A percentile compares a stretch with the other conserved stretches of the same genome.
phyloP scores from a whole-genome alignment of 495 filamentous ascomycete species.

The Penicillium malachiteum region DNA sequence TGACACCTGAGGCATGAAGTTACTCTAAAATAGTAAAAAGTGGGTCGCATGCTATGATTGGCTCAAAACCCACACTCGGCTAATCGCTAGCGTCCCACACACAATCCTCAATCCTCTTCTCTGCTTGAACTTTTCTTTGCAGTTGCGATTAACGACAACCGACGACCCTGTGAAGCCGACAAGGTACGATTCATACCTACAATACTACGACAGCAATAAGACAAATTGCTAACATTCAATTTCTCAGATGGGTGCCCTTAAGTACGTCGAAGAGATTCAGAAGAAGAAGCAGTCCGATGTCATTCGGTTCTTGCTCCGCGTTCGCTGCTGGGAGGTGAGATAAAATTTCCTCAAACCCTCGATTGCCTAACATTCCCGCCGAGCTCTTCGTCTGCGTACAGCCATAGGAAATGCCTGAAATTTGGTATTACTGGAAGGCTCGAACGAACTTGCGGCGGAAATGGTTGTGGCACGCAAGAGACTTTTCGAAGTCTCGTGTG shows the following conservation, averaged over 20 bases:
- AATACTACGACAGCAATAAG: slow-evolving; percentile 1
- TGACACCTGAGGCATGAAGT: neutral
- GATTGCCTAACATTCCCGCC: slow-evolving; percentile 50
- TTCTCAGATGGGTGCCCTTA: slow-evolving; percentile 83
- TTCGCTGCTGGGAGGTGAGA: slow-evolving; percentile 99
- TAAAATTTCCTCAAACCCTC: slow-evolving; percentile 46
- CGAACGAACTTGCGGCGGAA: slow-evolving; percentile 41
- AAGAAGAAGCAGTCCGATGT: slow-evolving; percentile 99
- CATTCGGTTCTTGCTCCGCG: slow-evolving; percentile 97
- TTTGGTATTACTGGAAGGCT: slow-evolving; percentile 39
- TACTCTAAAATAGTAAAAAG: neutral
- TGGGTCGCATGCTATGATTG: slow-evolving; percentile 15
- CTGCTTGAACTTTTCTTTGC: slow-evolving; percentile 40
- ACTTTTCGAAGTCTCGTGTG: slow-evolving; percentile 37
- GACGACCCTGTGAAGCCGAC: slow-evolving; percentile 50
- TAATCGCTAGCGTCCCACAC: slow-evolving; percentile 52
- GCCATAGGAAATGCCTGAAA: slow-evolving; percentile 40
- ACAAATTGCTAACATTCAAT: slow-evolving; percentile 9
- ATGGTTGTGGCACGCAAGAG: slow-evolving; percentile 48
- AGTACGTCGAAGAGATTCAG: slow-evolving; percentile 99
- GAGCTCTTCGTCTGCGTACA: slow-evolving; percentile 41
- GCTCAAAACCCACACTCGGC: slow-evolving; percentile 33
- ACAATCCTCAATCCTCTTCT: slow-evolving; percentile 38
- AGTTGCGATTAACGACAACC: slow-evolving; percentile 49
- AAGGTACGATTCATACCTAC: slow-evolving; percentile 39